Evolutionary conservation across 768 basidiomycete genomes (phyloP), one percentile per base, ranked within the genome.

Genomic region (Hygrocybe coccinea): DNA sequence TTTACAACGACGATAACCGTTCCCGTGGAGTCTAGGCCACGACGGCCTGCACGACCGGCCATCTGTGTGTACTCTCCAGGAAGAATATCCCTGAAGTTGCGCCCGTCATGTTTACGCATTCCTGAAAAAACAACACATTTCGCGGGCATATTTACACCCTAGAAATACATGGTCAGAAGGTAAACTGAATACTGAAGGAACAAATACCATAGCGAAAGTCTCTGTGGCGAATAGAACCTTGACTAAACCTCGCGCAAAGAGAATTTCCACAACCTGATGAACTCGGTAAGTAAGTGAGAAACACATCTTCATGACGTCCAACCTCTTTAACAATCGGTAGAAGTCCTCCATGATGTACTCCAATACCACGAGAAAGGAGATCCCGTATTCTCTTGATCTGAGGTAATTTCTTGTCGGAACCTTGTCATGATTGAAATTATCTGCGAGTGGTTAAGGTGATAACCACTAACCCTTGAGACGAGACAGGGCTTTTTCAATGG

Each of bases 131-230:
- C 97, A 3, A 99, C 97, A 63, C 87, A 94, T 77, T 85, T 89
- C 2, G 97, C 92, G 17, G 97, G 97, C 97, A 99, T 99, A 71
- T 99, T 99, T 53, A 99, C 97, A 48, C 97, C 97, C 95, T 97
- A n/a, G 15, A 48, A 2, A 39, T 22, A n/a, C 37, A 14, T 45
- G 57, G 56, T 33, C 33, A 48, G 17, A n/a, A n/a, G n/a, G n/a
- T 10, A 38, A 14, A n/a, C 25, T 21, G n/a, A 53, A 21, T 38
- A 45, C 17, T 39, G 24, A 45, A 10, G 44, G 52, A n/a, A 29
- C 19, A 65, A 76, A 55, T 54, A 93, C 95, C 95, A 99, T 98
- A 0, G 95, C 95, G 68, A 99, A 99, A 0, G 97, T 99, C 72
- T 99, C 97, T 4, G 97, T 99, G 1, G 97, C 97, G 67, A 99